Evolutionary conservation across 495 filamentous ascomycete genomes (phyloP).

Genomic region (Mycothermus thermophilus): DNA sequence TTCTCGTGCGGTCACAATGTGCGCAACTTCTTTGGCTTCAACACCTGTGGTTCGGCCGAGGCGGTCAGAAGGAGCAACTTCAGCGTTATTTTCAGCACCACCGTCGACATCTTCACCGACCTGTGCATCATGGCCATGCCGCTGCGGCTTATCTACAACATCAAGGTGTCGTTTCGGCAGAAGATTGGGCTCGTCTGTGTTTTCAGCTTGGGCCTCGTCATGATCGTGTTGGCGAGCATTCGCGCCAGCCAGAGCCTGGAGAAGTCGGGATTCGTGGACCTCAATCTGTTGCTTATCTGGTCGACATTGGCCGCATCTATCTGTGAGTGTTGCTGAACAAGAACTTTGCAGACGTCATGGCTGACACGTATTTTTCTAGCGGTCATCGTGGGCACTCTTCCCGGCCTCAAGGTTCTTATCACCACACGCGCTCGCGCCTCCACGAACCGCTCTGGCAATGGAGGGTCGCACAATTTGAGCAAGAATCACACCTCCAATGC

Average conservation of each 20-base stretch:
- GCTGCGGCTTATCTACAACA: constrained; percentile 34
- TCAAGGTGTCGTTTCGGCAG: constrained; percentile 30
- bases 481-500: constrained; percentile 4
- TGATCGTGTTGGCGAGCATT: constrained; percentile 38
- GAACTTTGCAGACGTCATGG: neutral
- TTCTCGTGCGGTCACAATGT: constrained; percentile 26
- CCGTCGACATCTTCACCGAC: constrained; percentile 31
- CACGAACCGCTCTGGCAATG: constrained; percentile 3
- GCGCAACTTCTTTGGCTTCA: constrained; percentile 27
- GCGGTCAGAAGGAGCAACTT: constrained; percentile 24
- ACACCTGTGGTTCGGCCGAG: constrained; percentile 13
- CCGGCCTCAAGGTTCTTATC: constrained; percentile 37
- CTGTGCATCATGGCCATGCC: constrained; percentile 38
- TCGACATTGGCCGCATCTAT: constrained; percentile 22
- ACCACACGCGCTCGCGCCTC: constrained; percentile 35
- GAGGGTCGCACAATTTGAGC: constrained; percentile 6
- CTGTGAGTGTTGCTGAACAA: constrained; percentile 12
- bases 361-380: constrained; percentile 15
- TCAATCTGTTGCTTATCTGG: constrained; percentile 23
- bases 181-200: constrained; percentile 34
- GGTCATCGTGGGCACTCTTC: constrained; percentile 35
- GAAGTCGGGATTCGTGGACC: constrained; percentile 20
- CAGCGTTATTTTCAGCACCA: constrained; percentile 31
- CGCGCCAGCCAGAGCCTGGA: constrained; percentile 28
- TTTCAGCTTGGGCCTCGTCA: constrained; percentile 38